A percentile compares a stretch with the other conserved stretches of the same genome.
These are phyloP conservation scores for Cladophialophora yegresii DNA, from an alignment of 2,329 filamentous ascomycete genomes.

Conservation along the genomic window DNA sequence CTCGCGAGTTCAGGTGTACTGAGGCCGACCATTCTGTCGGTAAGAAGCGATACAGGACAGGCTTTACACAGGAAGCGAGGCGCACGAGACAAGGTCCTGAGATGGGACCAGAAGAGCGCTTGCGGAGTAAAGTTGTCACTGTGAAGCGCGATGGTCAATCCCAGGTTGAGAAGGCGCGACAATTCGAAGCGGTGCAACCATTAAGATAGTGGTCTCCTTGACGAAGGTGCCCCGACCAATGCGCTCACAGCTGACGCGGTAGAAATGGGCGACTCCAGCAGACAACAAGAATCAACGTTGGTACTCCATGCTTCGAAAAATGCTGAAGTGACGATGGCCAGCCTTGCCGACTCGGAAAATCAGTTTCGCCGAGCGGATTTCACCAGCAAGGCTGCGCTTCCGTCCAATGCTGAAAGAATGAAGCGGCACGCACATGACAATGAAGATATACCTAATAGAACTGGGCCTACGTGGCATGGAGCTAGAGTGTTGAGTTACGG, in stretches of 20 bases:
- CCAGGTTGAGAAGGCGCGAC: neutral
- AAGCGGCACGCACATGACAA: neutral
- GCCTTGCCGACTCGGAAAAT: neutral
- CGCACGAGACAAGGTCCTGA: neutral
- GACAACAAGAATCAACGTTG: neutral
- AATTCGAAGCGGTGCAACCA: neutral
- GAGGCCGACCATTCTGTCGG: constrained; percentile 27
- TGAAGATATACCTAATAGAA: neutral
- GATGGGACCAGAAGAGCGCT: neutral
- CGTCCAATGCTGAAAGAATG: neutral
- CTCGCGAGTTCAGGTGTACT: constrained; percentile 17
- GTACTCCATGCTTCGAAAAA: neutral
- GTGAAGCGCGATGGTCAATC: neutral
- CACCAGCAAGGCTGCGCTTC: neutral
- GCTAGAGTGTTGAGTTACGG: neutral
- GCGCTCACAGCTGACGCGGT: neutral
- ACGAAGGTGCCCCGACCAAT: neutral
- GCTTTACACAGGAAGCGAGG: neutral
- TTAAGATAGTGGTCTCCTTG: neutral
- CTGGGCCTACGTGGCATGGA: neutral
- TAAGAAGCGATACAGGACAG: neutral
- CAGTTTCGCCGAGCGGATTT: neutral
- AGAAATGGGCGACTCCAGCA: neutral
- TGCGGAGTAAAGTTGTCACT: neutral
- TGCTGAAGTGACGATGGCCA: neutral